A percentile compares a stretch with the other conserved stretches of the same genome.
Conservation (phyloP, 2,329 filamentous ascomycete species). For the Fusarium sp. region DNA sequence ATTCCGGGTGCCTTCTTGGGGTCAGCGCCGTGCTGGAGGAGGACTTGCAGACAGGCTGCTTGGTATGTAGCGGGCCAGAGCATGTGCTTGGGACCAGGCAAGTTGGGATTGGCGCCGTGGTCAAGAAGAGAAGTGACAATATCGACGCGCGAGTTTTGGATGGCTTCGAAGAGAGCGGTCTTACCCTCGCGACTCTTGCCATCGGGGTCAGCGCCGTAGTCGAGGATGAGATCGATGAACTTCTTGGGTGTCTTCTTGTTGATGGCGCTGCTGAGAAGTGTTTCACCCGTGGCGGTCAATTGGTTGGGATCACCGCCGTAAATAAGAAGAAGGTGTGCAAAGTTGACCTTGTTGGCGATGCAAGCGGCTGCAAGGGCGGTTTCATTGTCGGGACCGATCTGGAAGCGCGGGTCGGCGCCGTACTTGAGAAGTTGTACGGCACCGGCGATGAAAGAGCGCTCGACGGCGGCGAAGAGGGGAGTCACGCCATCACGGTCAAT, state of each 20-base stretch:
- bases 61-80: conserved; percentile 74
- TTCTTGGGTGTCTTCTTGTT: conserved; percentile 66
- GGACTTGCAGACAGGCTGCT: conserved; percentile 66
- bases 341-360: conserved; percentile 64
- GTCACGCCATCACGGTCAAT: conserved; percentile 62
- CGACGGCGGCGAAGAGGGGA: conserved; percentile 64
- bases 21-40: conserved; percentile 71
- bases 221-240: conserved; percentile 69
- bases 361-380: conserved; percentile 66
- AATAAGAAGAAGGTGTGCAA: conserved; percentile 70
- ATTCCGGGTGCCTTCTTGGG: conserved; percentile 70
- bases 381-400: conserved; percentile 63
- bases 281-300: conserved; percentile 67
- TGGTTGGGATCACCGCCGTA: conserved; percentile 70
- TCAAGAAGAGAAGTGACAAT: conserved; percentile 64
- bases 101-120: conserved; percentile 73
- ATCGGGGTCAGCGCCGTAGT: conserved; percentile 70
- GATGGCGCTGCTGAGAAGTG: conserved; percentile 70
- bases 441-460: conserved; percentile 66
- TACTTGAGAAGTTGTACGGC: conserved; percentile 73
- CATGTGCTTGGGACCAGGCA: conserved; percentile 76
- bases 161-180: conserved; percentile 72
- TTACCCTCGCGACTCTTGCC: conserved; percentile 70
- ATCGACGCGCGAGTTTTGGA: conserved; percentile 67
- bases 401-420: conserved; percentile 68